Base-by-base conservation (phyloP, 2,329 filamentous ascomycete species). In the Aspergillus thermomutatus region DNA sequence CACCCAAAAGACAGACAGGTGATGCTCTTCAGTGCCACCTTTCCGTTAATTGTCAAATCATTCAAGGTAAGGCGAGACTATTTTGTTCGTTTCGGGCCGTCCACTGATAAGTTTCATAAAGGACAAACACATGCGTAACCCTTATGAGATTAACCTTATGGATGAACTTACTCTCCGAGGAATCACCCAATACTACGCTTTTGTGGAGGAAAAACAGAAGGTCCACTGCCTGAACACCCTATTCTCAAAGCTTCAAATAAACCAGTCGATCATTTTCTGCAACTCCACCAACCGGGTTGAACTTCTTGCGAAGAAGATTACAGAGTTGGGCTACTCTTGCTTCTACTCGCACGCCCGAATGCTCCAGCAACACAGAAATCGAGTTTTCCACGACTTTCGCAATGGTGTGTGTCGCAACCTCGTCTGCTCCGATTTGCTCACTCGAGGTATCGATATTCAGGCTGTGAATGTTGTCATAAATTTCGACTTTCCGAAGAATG, bases 211-310 rank as follows among this genome's bases (percentile, higher is more conserved):
- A 79, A 97, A 97, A 80, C 91, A 97, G 74, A 99, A 99, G 79
- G 94, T 99, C 21, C 95, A 99, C 79, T 99, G 94, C 75, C 80
- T 99, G 64, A 99, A 99, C 80, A 99, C 94, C 0, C 87, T 99
- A 62, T 99, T 99, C 82, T 97, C 92, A 66, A 96, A 97, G 78
- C 86, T 99, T 17, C 93, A 99, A 77, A 99, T 99, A 80, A 99
- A 99, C 79, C 94, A 99, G 80, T 99, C 95, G 61, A 99, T 99
- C 80, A 99, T 99, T 74, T 99, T 99, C 81, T 99, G 94, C 80
- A 99, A 99, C 78, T 99, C 94, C 43, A 99, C 94, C 53, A 97
- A 97, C 76, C 91, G 94, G 64, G 94, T 99, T 59, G 94, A 99
- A 77, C 83, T 99, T 53, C 85, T 99, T 26, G 94, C 94, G 51